Conservation (phyloP, 768 basidiomycete genomes). For the Mrakia gelida region DNA sequence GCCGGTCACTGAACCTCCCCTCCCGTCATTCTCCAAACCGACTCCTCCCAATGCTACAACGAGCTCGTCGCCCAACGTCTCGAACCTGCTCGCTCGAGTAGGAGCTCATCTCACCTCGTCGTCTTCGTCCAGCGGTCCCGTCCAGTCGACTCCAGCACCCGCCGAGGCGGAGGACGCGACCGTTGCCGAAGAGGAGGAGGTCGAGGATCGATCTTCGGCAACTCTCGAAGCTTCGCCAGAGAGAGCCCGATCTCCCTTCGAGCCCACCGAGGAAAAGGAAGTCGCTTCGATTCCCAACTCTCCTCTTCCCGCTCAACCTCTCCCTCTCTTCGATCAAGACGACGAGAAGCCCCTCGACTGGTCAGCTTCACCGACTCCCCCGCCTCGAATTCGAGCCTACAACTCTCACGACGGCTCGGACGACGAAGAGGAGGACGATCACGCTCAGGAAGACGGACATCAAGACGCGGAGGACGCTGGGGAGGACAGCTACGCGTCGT, state of each 20-base stretch:
- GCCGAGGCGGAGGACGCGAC: too few relatives aligned
- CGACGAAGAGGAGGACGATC: conserved; percentile 63
- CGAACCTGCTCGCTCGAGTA: too few relatives aligned
- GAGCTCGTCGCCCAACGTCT: too few relatives aligned
- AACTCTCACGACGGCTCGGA: conserved; percentile 8
- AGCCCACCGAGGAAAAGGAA: neutral
- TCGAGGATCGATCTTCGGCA: too few relatives aligned
- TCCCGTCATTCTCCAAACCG: neutral
- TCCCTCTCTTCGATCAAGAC: neutral
- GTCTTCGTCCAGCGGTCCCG: too few relatives aligned
- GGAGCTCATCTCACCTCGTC: too few relatives aligned
- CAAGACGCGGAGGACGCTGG: conserved; percentile 47
- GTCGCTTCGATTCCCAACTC: neutral
- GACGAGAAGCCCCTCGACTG: conserved; percentile 10
- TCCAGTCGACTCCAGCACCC: too few relatives aligned
- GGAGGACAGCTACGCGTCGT: conserved; percentile 75
- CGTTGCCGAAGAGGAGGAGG: too few relatives aligned
- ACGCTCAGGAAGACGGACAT: conserved; percentile 44
- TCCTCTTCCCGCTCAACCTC: neutral
- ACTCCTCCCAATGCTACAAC: neutral
- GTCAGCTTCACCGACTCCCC: conserved; percentile 7
- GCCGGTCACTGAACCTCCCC: neutral
- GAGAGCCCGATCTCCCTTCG: neutral
- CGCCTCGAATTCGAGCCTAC: conserved; percentile 7
- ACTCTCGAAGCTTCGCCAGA: too few relatives aligned